These are phyloP conservation scores for Spongospora subterranea DNA, from an alignment of 208 protist species.

Conservation along the genomic window DNA sequence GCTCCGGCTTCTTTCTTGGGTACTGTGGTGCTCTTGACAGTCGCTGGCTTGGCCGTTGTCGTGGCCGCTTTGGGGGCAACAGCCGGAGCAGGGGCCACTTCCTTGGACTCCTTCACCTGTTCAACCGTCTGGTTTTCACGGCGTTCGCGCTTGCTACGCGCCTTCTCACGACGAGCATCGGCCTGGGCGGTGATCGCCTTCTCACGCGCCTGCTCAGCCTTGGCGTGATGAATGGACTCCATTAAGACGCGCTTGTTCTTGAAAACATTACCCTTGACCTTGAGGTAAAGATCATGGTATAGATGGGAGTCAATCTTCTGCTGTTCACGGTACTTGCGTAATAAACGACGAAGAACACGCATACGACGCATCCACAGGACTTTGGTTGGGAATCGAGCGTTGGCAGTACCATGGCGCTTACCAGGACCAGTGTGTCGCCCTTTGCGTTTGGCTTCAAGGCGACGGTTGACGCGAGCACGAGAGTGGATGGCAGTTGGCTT, in stretches of 20 bases:
- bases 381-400: slow-evolving; percentile 96
- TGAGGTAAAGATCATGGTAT: slow-evolving; percentile 95
- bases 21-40: neutral
- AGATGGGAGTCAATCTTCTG: slow-evolving; percentile 88
- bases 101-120: neutral
- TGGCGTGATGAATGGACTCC: slow-evolving; percentile 86
- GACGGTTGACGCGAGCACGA: slow-evolving; percentile 85
- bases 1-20: too few relatives aligned
- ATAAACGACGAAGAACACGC: slow-evolving; percentile 93
- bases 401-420: slow-evolving; percentile 92
- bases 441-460: slow-evolving; percentile 86
- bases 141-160: slow-evolving; percentile 21
- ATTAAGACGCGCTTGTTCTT: slow-evolving; percentile 99
- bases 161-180: slow-evolving; percentile 79
- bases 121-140: neutral
- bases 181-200: slow-evolving; percentile 86
- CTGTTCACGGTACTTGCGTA: slow-evolving; percentile 94
- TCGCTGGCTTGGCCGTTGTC: neutral
- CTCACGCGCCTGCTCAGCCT: slow-evolving; percentile 92
- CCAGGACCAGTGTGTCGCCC: slow-evolving; percentile 90
- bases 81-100: slow-evolving; percentile 2
- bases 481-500: slow-evolving; percentile 93
- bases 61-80: neutral
- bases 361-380: slow-evolving; percentile 96
- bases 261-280: slow-evolving; percentile 98